A percentile compares a stretch with the other conserved stretches of the same genome.
phyloP scores from a whole-genome alignment of 495 filamentous ascomycete genomes.

The Tuber umbilicatum region DNA sequence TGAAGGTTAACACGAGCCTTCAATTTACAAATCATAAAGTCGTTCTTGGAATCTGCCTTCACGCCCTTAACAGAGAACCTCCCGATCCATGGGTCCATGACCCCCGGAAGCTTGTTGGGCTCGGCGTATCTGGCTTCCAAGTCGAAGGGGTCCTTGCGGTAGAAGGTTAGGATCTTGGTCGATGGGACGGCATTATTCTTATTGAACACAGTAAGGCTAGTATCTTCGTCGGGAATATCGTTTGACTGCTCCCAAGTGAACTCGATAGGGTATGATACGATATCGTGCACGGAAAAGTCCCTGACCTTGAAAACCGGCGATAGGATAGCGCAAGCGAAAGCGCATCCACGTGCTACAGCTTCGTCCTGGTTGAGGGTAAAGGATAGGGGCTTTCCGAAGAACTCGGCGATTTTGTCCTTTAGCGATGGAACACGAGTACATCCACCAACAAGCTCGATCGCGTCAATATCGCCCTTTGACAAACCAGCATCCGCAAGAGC shows the following conservation, averaged over 20 bases:
- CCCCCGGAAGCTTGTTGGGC: constrained; percentile 81
- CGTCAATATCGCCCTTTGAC: constrained; percentile 82
- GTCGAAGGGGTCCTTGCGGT: constrained; percentile 95
- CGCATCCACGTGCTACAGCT: constrained; percentile 90
- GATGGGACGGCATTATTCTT: constrained; percentile 96
- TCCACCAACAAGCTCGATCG: constrained; percentile 89
- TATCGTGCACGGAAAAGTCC: constrained; percentile 95
- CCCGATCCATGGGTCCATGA: constrained; percentile 89
- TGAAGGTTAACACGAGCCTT: constrained; percentile 97
- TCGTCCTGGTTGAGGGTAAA: constrained; percentile 99
- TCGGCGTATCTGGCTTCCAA: constrained; percentile 90
- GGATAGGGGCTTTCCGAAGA: constrained; percentile 85
- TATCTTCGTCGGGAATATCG: constrained; percentile 98
- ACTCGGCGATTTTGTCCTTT: constrained; percentile 81
- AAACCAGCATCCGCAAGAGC: constrained; percentile 88
- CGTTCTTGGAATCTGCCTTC: constrained; percentile 74
- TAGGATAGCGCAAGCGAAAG: constrained; percentile 96
- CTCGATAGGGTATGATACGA: constrained; percentile 96
- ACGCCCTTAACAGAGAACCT: constrained; percentile 91
- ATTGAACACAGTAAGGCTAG: constrained; percentile 94
- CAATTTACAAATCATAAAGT: constrained; percentile 99
- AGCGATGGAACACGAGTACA: constrained; percentile 88
- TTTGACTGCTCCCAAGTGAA: constrained; percentile 99
- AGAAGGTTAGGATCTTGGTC: constrained; percentile 99
- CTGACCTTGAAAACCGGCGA: constrained; percentile 98